Percentiles rank a stretch among this genome's conserved stretches.
phyloP scores from a whole-genome alignment of 2,329 filamentous ascomycete genomes.

The Zarea fungicola region DNA sequence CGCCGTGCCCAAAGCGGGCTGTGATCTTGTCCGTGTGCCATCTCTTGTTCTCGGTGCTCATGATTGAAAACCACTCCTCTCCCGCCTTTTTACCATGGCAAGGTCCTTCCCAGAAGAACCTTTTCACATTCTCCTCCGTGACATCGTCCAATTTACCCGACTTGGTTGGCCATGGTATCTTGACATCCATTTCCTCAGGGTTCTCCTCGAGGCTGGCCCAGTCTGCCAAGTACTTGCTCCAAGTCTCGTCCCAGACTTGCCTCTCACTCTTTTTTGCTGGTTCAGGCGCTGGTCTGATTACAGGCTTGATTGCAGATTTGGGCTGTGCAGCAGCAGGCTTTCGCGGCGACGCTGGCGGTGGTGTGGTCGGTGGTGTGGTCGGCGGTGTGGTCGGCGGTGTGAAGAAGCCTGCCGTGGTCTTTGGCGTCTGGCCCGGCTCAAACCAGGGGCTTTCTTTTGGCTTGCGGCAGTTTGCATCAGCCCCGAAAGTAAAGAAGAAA shows the following conservation, averaged over 20 bases:
- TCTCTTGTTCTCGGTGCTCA: background rate
- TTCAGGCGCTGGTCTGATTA: background rate
- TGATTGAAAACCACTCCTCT: background rate
- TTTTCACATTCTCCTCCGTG: background rate
- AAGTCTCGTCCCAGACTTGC: background rate
- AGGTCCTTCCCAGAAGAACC: slow-evolving; percentile 1
- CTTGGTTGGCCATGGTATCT: slow-evolving; percentile 1
- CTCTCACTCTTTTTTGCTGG: background rate
- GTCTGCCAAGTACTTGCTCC: background rate
- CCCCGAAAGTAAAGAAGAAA: background rate
- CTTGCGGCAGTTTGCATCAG: background rate
- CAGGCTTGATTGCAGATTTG: background rate
- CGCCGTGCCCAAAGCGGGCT: background rate
- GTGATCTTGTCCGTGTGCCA: slow-evolving; percentile 4
- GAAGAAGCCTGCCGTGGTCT: background rate
- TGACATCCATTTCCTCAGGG: background rate
- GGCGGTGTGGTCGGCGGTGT: background rate
- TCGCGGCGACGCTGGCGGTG: background rate
- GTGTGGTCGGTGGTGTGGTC: no score
- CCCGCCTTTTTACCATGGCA: background rate
- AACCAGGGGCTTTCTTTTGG: background rate
- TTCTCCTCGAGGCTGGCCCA: background rate
- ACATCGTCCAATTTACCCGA: background rate
- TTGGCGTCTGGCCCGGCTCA: background rate
- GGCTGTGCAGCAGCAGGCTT: background rate